A percentile compares a stretch with the other conserved stretches of the same genome.
These are phyloP conservation scores for Pseudogymnoascus sp. DNA, from an alignment of 2,329 filamentous ascomycete genomes.

Conservation along the genomic window DNA sequence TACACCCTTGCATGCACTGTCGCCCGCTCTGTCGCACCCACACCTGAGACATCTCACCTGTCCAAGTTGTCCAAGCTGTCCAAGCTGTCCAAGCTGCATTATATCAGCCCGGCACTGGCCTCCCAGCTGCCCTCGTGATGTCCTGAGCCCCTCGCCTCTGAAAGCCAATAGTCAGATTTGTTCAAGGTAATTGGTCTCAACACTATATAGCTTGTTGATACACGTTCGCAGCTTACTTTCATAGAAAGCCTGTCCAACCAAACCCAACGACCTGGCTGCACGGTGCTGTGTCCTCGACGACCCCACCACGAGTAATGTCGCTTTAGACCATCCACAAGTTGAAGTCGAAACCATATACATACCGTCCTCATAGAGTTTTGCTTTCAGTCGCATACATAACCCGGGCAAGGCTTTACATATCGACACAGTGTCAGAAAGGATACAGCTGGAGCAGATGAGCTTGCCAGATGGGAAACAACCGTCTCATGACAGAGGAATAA, in stretches of 20 bases:
- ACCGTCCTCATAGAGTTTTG: background rate
- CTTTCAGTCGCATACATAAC: background rate
- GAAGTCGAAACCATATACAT: background rate
- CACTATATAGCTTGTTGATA: background rate
- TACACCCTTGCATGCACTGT: background rate
- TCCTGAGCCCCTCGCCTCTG: background rate
- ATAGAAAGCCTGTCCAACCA: background rate
- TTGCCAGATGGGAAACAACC: slow-evolving; percentile 13
- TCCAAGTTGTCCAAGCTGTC: background rate
- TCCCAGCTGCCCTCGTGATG: background rate
- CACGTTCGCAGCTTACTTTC: background rate
- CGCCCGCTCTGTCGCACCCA: background rate
- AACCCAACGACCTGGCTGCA: background rate
- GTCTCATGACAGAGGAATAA: slow-evolving; percentile 10
- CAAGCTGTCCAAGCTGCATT: background rate
- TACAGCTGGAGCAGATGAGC: slow-evolving; percentile 12
- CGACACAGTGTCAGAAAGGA: background rate
- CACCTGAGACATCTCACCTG: background rate
- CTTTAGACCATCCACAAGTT: background rate
- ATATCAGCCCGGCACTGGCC: background rate
- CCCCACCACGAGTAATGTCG: background rate
- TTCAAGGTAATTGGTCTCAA: background rate
- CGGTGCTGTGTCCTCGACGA: background rate
- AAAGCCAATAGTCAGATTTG: background rate
- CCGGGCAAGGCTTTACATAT: background rate